Percentiles rank a stretch among this genome's conserved stretches.
Conservation (phyloP, 2,329 filamentous ascomycete species). For the Cadophora sp. region DNA sequence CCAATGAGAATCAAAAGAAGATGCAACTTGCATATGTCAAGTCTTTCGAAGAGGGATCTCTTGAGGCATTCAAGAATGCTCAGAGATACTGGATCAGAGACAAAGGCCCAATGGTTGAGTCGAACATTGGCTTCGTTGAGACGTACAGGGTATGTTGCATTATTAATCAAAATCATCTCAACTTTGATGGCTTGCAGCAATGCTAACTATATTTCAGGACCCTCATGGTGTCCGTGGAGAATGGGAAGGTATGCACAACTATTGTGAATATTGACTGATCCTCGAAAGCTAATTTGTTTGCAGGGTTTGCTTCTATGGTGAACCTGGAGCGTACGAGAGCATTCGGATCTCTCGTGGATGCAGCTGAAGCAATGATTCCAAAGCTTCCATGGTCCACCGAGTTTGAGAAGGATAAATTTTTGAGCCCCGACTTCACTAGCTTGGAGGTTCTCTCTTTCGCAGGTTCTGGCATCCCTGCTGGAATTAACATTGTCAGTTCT, state of each 20-base stretch:
- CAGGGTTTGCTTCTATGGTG: conserved; percentile 75
- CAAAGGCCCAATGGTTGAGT: conserved; percentile 80
- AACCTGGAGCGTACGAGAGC: conserved; percentile 90
- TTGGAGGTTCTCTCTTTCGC: conserved; percentile 89
- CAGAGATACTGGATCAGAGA: conserved; percentile 85
- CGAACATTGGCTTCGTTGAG: conserved; percentile 81
- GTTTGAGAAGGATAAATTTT: conserved; percentile 96
- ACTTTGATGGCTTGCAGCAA: not conserved
- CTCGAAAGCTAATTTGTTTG: conserved; percentile 8
- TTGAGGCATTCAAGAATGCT: conserved; percentile 80
- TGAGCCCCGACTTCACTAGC: conserved; percentile 94
- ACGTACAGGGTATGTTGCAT: conserved; percentile 64
- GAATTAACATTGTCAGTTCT: conserved; percentile 62
- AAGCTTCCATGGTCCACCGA: conserved; percentile 86
- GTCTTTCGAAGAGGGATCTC: conserved; percentile 76
- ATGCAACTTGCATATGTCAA: conserved; percentile 78
- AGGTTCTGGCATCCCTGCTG: conserved; percentile 67
- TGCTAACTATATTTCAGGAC: conserved; percentile 52
- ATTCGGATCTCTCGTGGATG: conserved; percentile 83
- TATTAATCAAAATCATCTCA: not conserved
- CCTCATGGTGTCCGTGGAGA: conserved; percentile 82
- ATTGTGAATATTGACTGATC: not conserved
- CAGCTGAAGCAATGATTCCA: conserved; percentile 83
- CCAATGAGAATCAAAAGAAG: conserved; percentile 75
- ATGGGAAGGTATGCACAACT: conserved; percentile 69